A percentile compares a stretch with the other conserved stretches of the same genome.
Conservation (phyloP, 495 filamentous ascomycete species). For the Xylaria bambusicola region DNA sequence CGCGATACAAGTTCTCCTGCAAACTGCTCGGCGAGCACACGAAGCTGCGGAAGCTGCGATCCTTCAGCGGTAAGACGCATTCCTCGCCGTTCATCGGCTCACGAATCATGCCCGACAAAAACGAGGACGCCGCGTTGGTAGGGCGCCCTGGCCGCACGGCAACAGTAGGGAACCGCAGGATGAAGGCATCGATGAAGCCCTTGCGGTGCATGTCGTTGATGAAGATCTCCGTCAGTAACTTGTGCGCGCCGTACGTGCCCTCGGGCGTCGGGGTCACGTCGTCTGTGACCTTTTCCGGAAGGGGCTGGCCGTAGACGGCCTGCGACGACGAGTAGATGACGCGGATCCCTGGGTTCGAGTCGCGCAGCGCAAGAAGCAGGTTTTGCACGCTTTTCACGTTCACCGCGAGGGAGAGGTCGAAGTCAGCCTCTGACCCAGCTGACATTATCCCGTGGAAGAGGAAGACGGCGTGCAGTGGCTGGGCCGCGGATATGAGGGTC, state of each 20-base stretch:
- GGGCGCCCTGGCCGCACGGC: slow-evolving; percentile 73
- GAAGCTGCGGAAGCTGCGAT: slow-evolving; percentile 63
- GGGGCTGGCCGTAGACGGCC: slow-evolving; percentile 43
- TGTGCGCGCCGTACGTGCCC: slow-evolving; percentile 76
- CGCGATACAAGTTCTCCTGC: slow-evolving; percentile 69
- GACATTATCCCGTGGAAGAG: slow-evolving; percentile 89
- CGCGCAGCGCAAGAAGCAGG: slow-evolving; percentile 63
- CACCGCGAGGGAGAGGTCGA: slow-evolving; percentile 69
- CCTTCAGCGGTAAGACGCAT: slow-evolving; percentile 62
- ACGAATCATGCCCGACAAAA: slow-evolving; percentile 66
- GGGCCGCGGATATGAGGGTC: slow-evolving; percentile 47
- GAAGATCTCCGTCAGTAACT: slow-evolving; percentile 71
- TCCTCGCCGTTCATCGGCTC: slow-evolving; percentile 60
- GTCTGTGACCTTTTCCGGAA: slow-evolving; percentile 38
- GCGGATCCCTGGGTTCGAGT: slow-evolving; percentile 59
- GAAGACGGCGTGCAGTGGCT: slow-evolving; percentile 65
- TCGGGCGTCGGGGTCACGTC: slow-evolving; percentile 64
- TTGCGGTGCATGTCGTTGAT: slow-evolving; percentile 76
- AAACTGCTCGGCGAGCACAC: slow-evolving; percentile 68
- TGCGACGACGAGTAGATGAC: slow-evolving; percentile 61
- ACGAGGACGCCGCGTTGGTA: slow-evolving; percentile 72
- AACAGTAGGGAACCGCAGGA: slow-evolving; percentile 73
- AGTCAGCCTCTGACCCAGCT: slow-evolving; percentile 70
- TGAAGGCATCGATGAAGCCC: slow-evolving; percentile 66
- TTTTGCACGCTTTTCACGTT: slow-evolving; percentile 72